Base-by-base conservation (phyloP, 805 yeast species). In the Wickerhamiella domercqiae region DNA sequence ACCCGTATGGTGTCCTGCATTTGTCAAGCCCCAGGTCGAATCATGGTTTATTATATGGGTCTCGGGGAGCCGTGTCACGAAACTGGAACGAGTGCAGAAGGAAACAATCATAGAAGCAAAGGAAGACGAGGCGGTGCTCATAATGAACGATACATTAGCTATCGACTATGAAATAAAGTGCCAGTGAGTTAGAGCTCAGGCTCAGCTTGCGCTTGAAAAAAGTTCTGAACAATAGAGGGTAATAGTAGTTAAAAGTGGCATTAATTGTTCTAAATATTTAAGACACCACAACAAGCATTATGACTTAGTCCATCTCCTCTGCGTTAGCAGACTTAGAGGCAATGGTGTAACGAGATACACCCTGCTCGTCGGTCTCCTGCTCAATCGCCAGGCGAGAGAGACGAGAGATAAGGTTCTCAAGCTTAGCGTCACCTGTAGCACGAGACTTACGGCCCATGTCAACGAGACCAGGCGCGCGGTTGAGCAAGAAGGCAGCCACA, bases 11-110 rank as follows among this genome's bases (percentile, higher is more conserved):
- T 66, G 86, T 40, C 87, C 93, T 2, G 71, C 70, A 48, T 90
- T 81, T 60, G 93, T 94, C 32, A 87, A 90, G 56, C 64, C 75
- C 2, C 98, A 90, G 57, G 76, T 83, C 50, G 97, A 90, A 54
- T 73, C 93, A 0, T 90, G 98, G 97, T 82, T 87, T 55, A 68
- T 75, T 7, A 69, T 87, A 34, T 18, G 74, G 43, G 57, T 59
- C 20, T 57, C 60, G 5, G 61, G 56, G 2, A 67, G 67, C 32
- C 80, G 75, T 49, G 53, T 87, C 20, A 56, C 68, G 28, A 64
- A 77, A 30, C 60, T 87, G 32, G 82, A 81, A 51, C 71, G 97
- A 50, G 78, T 83, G 3, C 75, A 79, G 19, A 90, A 90, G 2
- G 63, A 54, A 35, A 48, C 54, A 11, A 34, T 34, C 6, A 26